Base-by-base conservation (phyloP, 306 rosid species). In the Argentina anserina region DNA sequence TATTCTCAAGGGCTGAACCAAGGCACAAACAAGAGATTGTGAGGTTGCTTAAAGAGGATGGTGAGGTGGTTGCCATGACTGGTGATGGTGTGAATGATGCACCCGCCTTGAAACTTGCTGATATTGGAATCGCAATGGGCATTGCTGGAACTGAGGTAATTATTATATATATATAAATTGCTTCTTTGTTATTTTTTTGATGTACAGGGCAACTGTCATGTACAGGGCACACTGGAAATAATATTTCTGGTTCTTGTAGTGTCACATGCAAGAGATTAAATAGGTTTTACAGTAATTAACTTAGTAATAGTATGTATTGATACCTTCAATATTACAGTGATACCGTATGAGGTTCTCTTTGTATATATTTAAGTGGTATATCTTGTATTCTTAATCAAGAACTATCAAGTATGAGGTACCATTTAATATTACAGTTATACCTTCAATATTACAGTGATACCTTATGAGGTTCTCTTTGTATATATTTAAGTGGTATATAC, bases 51-150 rank as follows among this genome's bases (percentile, higher is more conserved):
- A 91, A 91, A 83, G 95, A 89, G 76, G 88, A 87, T 4, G 92
- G 95, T 26, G 97, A 91, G 74, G 91, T 91, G 68, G 97, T 91
- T 43, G 97, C 97, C 59, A 91, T 91, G 97, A 91, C 97, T 12
- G 97, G 97, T 63, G 97, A 91, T 80, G 96, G 97, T 55, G 97
- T 91, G 67, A 91, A 91, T 80, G 97, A 91, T 76, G 97, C 97
- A 53, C 97, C 97, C 72, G 97, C 97, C 67, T 78, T 91, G 73
- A 91, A 91, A 78, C 90, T 91, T 47, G 97, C 97, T 58, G 97
- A 91, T 81, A 91, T 91, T 67, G 97, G 97, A 62, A 71, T 91
- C 78, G 97, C 97, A 71, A 91, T 91, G 97, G 96, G 97, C 56
- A 89, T 91, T 81, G 80, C 95, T 65, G 97, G 97, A 75, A 91